A percentile compares a stretch with the other conserved stretches of the same genome.
These are phyloP conservation scores for Aquanectria penicillioides DNA, from an alignment of 2,329 filamentous ascomycete species.

Conservation along the genomic window DNA sequence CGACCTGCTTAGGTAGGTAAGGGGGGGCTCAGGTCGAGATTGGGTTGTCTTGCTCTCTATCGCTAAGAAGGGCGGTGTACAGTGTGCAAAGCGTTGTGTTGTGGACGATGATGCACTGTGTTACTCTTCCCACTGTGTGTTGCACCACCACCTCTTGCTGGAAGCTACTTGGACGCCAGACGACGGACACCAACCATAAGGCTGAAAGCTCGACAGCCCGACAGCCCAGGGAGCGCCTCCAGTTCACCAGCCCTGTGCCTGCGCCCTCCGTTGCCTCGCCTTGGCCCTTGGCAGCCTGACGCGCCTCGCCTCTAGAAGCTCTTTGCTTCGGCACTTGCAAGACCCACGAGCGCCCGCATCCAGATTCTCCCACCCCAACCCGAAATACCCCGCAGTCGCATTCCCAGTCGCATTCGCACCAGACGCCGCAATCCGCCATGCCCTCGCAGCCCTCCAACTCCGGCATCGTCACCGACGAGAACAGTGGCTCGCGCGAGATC, in stretches of 20 bases:
- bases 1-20: too few relatives aligned
- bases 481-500: slow-evolving; percentile 85
- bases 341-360: slow-evolving; percentile 14
- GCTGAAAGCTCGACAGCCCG: slow-evolving; percentile 8
- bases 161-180: not conserved
- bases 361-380: slow-evolving; percentile 15
- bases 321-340: not conserved
- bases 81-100: too few relatives aligned
- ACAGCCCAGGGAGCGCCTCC: not conserved
- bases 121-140: not conserved
- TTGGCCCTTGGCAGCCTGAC: slow-evolving; percentile 8
- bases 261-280: slow-evolving; percentile 3
- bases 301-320: slow-evolving; percentile 1
- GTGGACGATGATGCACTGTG: too few relatives aligned
- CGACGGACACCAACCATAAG: not conserved
- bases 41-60: too few relatives aligned
- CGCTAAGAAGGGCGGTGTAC: too few relatives aligned
- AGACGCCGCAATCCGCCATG: slow-evolving; percentile 45
- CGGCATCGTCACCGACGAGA: slow-evolving; percentile 80
- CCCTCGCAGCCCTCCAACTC: slow-evolving; percentile 66
- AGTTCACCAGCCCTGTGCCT: slow-evolving; percentile 8
- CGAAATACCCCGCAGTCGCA: slow-evolving; percentile 27
- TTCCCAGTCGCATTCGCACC: not conserved
- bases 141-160: too few relatives aligned
- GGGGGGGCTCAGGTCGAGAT: too few relatives aligned